Base-by-base conservation (phyloP, 2,329 filamentous ascomycete species). In the Rasamsonia emersonii region DNA sequence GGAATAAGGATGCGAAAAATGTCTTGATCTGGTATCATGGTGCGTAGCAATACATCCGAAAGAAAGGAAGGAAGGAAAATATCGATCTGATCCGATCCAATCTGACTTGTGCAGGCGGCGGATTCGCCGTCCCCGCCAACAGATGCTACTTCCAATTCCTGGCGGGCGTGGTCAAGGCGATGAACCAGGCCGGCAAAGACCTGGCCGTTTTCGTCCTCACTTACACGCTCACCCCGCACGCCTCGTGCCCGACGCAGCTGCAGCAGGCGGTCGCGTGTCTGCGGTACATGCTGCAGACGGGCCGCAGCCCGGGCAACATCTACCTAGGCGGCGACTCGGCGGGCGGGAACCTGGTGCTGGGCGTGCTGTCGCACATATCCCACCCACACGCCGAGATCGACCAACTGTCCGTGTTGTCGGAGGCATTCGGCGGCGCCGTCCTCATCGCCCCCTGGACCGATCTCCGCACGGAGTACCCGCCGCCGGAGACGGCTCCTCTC, bases 371-470 rank as follows among this genome's bases (percentile, higher is more conserved):
- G 6, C 61, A 64, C 35, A 32, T 61, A 11, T 51, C 58, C 0
- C 75, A 79, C 44, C 72, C 75, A 0, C 74, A 77, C 38, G 62
- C 70, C 0, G 58, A 67, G 1, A 62, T 75, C 24, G 49, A 61
- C 1, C 50, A 56, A 0, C 36, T 77, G 13, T 33, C 48, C 0
- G 47, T 73, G 5, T 44, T 52, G 0, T 30, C 2, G 31, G 48
- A 47, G 3, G 64, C 62, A 6, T 53, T 79, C 10, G 62, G 62
- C 2, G 72, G 64, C 3, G 62, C 66, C 0, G 45, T 77, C 5
- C 57, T 77, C 5, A 66, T 79, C 34, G 69, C 66, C 0, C 75
- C 76, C 0, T 80, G 76, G 75, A 59, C 65, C 2, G 63, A 63
- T 1, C 68, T 79, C 38, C 56, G 61, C n/a, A 59, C 56, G 1